Evolutionary conservation across 202 grass and related monocot genomes (phyloP).

Genomic region (Tripidium arundinaceum): DNA sequence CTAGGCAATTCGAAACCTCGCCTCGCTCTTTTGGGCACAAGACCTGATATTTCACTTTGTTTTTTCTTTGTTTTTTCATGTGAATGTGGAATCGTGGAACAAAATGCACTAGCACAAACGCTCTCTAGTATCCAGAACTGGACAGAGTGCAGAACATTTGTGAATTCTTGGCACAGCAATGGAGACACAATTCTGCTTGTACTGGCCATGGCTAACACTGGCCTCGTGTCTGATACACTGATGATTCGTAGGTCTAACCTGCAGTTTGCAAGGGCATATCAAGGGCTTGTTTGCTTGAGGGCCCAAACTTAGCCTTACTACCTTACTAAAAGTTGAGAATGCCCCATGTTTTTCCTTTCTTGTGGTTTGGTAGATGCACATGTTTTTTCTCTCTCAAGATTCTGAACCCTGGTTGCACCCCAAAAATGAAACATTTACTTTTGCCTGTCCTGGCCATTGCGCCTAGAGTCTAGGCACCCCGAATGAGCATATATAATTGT

Average conservation of each 20-base stretch:
- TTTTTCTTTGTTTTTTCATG: neutral
- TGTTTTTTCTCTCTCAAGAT: neutral
- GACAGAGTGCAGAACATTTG: neutral
- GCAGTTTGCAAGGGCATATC: neutral
- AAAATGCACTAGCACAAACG: neutral
- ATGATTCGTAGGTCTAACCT: neutral
- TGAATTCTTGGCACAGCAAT: neutral
- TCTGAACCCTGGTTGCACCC: no score
- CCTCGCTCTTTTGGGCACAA: neutral
- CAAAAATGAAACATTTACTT: neutral
- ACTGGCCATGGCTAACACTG: neutral
- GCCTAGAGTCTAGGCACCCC: neutral
- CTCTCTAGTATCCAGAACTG: neutral
- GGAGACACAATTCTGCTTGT: neutral
- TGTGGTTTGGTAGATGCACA: neutral
- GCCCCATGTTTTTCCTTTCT: neutral
- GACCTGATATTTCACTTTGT: neutral
- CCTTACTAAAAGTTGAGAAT: neutral
- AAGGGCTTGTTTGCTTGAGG: neutral
- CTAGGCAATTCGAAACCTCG: neutral
- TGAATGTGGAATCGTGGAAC: neutral
- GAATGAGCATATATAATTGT: neutral
- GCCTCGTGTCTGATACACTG: neutral
- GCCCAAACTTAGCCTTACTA: neutral
- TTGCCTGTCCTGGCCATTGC: neutral